phyloP scores from a whole-genome alignment of 192 early-diverging fungal genomes.

The Pilobolus umbonatus region DNA sequence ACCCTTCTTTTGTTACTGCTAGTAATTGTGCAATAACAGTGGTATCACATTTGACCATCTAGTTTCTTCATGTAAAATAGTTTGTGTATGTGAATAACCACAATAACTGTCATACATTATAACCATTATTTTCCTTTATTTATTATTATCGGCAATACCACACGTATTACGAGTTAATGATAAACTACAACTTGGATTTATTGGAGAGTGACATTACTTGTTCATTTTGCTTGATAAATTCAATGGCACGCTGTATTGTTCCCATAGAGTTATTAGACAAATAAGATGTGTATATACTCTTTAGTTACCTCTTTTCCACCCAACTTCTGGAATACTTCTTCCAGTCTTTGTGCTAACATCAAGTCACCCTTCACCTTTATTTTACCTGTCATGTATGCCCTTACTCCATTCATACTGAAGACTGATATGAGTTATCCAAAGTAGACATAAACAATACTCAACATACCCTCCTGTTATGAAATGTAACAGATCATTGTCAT shows the following conservation, averaged over 20 bases:
- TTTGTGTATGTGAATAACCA: neutral
- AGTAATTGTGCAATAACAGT: no score
- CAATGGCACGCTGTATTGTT: constrained; percentile 22
- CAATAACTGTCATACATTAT: neutral
- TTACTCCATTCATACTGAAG: constrained; percentile 22
- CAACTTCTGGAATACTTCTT: constrained; percentile 26
- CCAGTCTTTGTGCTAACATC: constrained; percentile 27
- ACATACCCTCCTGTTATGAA: constrained; percentile 38
- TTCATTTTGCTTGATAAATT: constrained; percentile 27
- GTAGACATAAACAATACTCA: neutral
- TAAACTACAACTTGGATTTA: constrained; percentile 20
- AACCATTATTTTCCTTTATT: no score
- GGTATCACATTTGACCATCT: no score
- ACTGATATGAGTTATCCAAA: neutral
- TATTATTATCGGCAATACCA: neutral
- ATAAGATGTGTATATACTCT: neutral
- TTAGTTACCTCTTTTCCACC: constrained; percentile 27
- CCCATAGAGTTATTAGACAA: neutral
- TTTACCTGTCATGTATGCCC: constrained; percentile 27
- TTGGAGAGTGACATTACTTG: neutral
- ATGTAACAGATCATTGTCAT: constrained; percentile 30
- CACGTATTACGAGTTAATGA: neutral
- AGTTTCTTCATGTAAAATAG: neutral
- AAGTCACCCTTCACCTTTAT: constrained; percentile 31
- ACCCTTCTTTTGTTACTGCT: no score